Conservation (phyloP, 2,329 filamentous ascomycete species). For the Amauroascus niger region DNA sequence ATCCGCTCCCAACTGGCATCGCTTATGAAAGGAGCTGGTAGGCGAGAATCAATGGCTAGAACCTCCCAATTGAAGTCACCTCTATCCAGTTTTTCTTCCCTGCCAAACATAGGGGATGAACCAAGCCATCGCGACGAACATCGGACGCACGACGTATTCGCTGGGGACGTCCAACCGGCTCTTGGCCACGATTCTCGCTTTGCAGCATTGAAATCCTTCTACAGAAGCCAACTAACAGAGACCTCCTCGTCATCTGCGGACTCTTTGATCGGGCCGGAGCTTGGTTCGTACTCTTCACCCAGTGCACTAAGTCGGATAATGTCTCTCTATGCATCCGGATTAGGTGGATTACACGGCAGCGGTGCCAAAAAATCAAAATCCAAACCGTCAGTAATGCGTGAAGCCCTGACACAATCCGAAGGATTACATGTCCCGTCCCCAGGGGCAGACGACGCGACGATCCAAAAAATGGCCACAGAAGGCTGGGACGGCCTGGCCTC, state of each 20-base stretch:
- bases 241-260: slow-evolving; percentile 46
- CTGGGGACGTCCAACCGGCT: slow-evolving; percentile 26
- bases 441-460: slow-evolving; percentile 49
- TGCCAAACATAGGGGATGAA: slow-evolving; percentile 21
- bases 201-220: slow-evolving; percentile 65
- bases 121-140: slow-evolving; percentile 20
- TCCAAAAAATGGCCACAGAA: slow-evolving; percentile 48
- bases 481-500: slow-evolving; percentile 58
- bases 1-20: slow-evolving; percentile 71
- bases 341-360: slow-evolving; percentile 45
- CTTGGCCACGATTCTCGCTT: slow-evolving; percentile 61
- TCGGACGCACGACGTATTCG: slow-evolving; percentile 25
- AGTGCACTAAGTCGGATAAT: slow-evolving; percentile 79
- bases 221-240: slow-evolving; percentile 65
- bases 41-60: slow-evolving; percentile 32
- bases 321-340: slow-evolving; percentile 66
- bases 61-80: slow-evolving; percentile 27
- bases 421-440: slow-evolving; percentile 57
- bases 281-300: slow-evolving; percentile 57
- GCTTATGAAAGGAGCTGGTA: slow-evolving; percentile 45
- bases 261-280: slow-evolving; percentile 41
- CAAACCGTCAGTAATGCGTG: slow-evolving; percentile 66
- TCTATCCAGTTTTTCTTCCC: slow-evolving; percentile 29
- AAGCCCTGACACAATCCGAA: slow-evolving; percentile 61
- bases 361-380: slow-evolving; percentile 52